Base-by-base conservation (phyloP, 2,329 filamentous ascomycete species). In the Fusarium sublunatum region DNA sequence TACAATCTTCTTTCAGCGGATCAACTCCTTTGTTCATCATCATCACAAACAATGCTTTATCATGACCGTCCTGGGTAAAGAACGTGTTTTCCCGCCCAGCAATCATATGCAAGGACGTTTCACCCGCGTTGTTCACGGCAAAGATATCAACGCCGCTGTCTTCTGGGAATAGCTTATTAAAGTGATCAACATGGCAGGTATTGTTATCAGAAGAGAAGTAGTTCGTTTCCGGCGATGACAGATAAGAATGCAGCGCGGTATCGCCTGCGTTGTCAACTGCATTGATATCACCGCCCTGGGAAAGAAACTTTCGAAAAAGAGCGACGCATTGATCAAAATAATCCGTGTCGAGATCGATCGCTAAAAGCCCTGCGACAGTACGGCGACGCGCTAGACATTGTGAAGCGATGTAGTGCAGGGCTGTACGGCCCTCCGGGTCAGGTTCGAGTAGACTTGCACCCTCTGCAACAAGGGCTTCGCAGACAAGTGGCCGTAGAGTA, bases 51-150 rank as follows among this genome's bases (percentile, higher is more conserved):
- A 70, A 29, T 0, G 7, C 29, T 26, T 55, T 65, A 12, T 70
- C 68, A 6, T 70, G 63, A 2, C 15, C 48, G 1, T 43, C n/a
- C 3, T 25, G 3, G 8, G n/a, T 9, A 2, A 0, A 2, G 2
- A n/a, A 2, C 0, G 11, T 6, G 2, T 32, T 11, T 11, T 26
- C 22, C 8, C 63, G 38, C 1, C 32, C 25, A 1, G 56, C 22
- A 25, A 70, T 62, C 7, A 45, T 38, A 5, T 70, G 68, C 5
- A 70, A 26, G 7, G n/a, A 42, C 5, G 67, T 68, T 24, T 70
- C 65, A 2, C 60, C 63, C 6, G 38, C 19, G 6, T 48, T 6
- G 13, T 70, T 70, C 2, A 47, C 42, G 2, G 51, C 53, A 22
- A 53, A 58, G 1, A 70, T 7, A 26, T 70, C 53, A 9, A 65